Percentiles rank a stretch among this genome's conserved stretches.
phyloP scores from a whole-genome alignment of 805 yeast genomes.

The Kluyveromyces nonfermentans region DNA sequence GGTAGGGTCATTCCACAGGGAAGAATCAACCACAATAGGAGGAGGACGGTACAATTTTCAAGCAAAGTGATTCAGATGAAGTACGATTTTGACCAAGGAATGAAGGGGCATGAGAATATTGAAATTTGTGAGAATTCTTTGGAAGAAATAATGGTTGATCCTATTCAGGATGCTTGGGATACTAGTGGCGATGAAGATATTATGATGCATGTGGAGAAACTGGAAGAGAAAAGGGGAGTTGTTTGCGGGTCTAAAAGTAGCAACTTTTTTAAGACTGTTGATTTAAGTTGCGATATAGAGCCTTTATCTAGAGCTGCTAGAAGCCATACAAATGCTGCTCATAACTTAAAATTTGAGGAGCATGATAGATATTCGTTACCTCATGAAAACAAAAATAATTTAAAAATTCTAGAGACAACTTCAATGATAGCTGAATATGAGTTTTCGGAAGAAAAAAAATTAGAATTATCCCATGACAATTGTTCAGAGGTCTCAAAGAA shows the following conservation, averaged over 20 bases:
- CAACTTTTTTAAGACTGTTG: background rate
- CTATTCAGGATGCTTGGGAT: constrained; percentile 1
- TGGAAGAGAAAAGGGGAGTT: background rate
- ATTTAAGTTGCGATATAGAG: background rate
- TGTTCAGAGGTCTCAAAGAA: background rate
- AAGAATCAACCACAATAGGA: background rate
- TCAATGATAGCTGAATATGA: background rate
- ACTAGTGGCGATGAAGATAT: constrained; percentile 3
- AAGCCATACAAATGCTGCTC: background rate
- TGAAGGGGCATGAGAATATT: background rate
- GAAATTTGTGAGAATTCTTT: background rate
- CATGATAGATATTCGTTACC: background rate
- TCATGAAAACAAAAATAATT: background rate
- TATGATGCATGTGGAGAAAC: background rate
- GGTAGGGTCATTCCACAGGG: background rate
- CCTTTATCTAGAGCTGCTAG: background rate
- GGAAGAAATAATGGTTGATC: background rate
- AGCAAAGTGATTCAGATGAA: background rate
- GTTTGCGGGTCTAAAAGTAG: too few relatives aligned
- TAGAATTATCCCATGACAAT: background rate
- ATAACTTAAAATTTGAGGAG: background rate
- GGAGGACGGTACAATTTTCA: background rate
- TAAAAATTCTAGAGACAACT: background rate
- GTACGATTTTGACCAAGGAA: background rate
- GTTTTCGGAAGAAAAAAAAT: too few relatives aligned